Base-by-base conservation (phyloP, 352 stramenopile genomes). In the Phytophthora capsici region DNA sequence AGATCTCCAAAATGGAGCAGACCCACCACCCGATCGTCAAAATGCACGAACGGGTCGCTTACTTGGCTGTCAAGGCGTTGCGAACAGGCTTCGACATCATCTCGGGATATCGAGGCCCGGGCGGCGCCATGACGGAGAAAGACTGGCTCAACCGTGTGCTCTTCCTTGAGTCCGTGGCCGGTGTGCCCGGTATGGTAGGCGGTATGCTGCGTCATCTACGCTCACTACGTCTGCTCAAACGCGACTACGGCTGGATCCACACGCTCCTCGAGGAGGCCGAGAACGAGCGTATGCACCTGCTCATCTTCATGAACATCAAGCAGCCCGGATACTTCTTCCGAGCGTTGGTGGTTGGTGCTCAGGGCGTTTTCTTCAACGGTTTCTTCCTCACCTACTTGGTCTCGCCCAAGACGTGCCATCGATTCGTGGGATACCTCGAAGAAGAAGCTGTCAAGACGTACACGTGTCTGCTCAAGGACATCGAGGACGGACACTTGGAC, bases 261-360 rank as follows among this genome's bases (percentile, higher is more conserved):
- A 93, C 92, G n/a, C 71, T 98, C 4, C 75, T 97, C 1, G 93
- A 97, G 54, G 93, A 98, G 57, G 91, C 91, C n/a, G 93, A 98
- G 77, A 98, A 98, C 75, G 93, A 98, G 79, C 78, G 92, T 48
- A 98, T 98, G 90, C 94, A 98, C 73, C 64, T 98, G 30, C 76
- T 98, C 34, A 95, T 95, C 64, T 96, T 95, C 69, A 79, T 97
- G 57, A 82, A 85, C 49, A 84, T 98, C 70, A 96, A 95, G 71
- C 78, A 97, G 57, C 91, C 91, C 0, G 78, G 84, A 16, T 74
- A 73, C 44, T 40, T 93, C 14, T 93, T 98, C 60, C 89, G 91
- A n/a, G 57, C 71, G 6, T 49, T 87, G 5, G 91, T 98, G 4
- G 74, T 98, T n/a, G 83, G 77, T 2, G 84, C 79, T 3, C 91